Base-by-base conservation (phyloP, 2,329 filamentous ascomycete species). In the Alternaria brassicae region DNA sequence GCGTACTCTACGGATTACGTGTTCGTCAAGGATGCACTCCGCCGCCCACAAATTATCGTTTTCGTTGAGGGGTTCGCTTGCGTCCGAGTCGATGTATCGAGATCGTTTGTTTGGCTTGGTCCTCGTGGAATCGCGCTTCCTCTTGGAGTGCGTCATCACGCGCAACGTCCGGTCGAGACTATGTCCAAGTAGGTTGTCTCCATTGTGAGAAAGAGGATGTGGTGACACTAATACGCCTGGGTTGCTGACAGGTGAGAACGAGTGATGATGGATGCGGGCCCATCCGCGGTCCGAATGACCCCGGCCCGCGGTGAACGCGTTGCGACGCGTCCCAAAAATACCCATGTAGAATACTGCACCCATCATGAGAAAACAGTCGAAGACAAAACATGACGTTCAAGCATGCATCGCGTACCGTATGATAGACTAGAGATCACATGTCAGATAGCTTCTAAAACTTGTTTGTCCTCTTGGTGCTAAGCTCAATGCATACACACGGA, bases 131-230 rank as follows among this genome's bases (percentile, higher is more conserved):
- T 49, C 59, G 36, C 67, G 68, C 49, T 69, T 72, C 32, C 70
- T 64, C 55, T 73, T 74, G 23, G 50, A n/a, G 6, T 60, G 23
- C 23, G 67, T 67, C 73, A 75, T 75, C 61, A 75, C 67, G 56
- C 71, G 67, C 66, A 55, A 41, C 15, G 32, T 57, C 62, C 63
- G 64, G 62, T 60, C 21, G 23, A 28, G 40, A 39, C 45, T 6
- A 10, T 47, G 34, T 13, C 4, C n/a, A 21, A 36, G 37, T 58
- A 63, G 13, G 2, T 8, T 34, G 45, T 27, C 34, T 63, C 68
- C 71, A 75, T 74, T 53, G 61, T 73, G 54, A 68, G 57, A 39
- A 39, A 27, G 12, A 41, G 21, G 17, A 32, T 7, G 30, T 30
- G 13, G 42, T 6, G 19, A 34, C 15, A 34, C 17, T 5, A 10